Conservation (phyloP, 148 eudicot species). For the Rhododendron griersonianum region DNA sequence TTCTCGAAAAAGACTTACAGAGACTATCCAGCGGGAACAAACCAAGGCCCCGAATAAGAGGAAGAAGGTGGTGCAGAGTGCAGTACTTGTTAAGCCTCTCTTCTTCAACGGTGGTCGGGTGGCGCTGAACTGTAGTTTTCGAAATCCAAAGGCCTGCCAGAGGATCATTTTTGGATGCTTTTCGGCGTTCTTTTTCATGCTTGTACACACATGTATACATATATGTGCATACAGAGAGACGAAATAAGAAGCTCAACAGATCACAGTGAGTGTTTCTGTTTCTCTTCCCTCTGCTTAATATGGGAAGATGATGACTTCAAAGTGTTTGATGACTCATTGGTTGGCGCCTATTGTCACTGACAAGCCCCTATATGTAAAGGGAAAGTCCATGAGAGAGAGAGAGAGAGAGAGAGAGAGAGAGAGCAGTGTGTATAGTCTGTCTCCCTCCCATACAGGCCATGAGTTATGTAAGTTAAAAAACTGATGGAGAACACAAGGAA, state of each 20-base stretch:
- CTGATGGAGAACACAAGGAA: neutral
- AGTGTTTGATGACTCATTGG: neutral
- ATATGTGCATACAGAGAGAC: too few species aligned
- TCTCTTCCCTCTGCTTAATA: neutral
- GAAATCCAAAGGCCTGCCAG: constrained; percentile 18
- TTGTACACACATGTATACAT: neutral
- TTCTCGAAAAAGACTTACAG: constrained; percentile 32
- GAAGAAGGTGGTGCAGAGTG: constrained; percentile 20
- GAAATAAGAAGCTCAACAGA: neutral
- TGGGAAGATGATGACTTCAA: neutral
- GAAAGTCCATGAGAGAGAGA: neutral
- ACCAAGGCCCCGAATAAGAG: constrained; percentile 30
- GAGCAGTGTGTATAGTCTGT: neutral
- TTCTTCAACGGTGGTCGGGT: constrained; percentile 6
- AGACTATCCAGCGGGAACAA: constrained; percentile 28
- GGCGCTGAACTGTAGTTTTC: neutral
- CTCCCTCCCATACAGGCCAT: too few species aligned
- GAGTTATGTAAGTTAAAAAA: neutral
- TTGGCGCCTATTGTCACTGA: neutral
- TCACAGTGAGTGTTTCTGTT: neutral
- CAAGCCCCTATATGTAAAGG: neutral
- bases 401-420: neutral
- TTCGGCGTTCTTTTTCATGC: constrained; percentile 17
- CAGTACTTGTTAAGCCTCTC: neutral
- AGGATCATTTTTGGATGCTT: constrained; percentile 7